phyloP scores from a whole-genome alignment of 169 alveolate species.

The Plasmodium adleri region DNA sequence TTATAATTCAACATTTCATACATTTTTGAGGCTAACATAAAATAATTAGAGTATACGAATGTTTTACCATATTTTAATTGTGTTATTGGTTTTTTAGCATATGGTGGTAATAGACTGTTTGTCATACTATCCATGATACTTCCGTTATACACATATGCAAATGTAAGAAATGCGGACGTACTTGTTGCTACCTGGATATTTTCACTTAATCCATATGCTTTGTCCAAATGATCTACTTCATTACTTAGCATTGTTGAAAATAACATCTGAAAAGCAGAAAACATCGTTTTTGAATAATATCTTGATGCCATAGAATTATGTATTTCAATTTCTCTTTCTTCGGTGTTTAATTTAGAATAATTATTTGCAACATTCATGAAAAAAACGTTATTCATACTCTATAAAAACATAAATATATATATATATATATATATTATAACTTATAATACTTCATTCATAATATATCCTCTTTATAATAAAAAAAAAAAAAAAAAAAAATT shows the following conservation, averaged over 20 bases:
- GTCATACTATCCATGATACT: conserved; percentile 1
- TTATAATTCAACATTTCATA: conserved; percentile 21
- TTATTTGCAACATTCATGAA: not conserved
- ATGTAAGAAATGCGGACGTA: not conserved
- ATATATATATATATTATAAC: not conserved
- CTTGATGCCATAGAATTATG: conserved; percentile 58
- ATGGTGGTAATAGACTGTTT: conserved; percentile 1
- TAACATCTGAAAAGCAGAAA: conserved; percentile 30
- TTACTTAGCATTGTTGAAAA: conserved; percentile 3
- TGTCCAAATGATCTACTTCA: conserved; percentile 17
- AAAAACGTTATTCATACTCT: conserved; percentile 53
- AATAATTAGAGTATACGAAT: conserved; percentile 25
- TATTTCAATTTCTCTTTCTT: conserved; percentile 24
- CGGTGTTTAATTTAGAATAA: conserved; percentile 15
- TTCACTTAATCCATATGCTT: not conserved
- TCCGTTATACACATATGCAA: conserved; percentile 2
- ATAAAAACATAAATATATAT: not conserved
- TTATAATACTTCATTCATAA: no score
- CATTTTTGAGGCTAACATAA: not conserved
- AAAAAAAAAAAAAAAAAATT: not conserved
- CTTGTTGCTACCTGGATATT: not conserved
- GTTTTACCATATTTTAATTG: conserved; percentile 15
- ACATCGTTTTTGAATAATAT: conserved; percentile 37
- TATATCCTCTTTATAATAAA: conserved; percentile 5
- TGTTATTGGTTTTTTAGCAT: conserved; percentile 12